A percentile compares a stretch with the other conserved stretches of the same genome.
phyloP scores from a whole-genome alignment of 306 rosid species.

The Carpinus viminea region DNA sequence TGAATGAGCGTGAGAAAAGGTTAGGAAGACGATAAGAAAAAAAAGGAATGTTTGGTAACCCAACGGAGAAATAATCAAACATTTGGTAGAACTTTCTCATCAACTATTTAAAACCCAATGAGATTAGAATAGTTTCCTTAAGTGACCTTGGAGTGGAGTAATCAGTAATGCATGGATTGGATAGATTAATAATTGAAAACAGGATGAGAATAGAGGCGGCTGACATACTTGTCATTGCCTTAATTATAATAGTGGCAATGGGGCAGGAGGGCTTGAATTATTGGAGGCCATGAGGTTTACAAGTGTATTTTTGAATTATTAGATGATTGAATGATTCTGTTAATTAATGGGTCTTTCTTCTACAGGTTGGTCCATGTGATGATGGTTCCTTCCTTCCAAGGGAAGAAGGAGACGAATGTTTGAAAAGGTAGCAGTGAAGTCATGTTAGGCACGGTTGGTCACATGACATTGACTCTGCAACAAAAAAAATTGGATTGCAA shows the following conservation, averaged over 20 bases:
- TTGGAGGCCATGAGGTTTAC: slow-evolving; percentile 35
- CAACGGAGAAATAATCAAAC: slow-evolving; percentile 3
- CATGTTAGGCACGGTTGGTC: slow-evolving; percentile 54
- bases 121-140: neutral
- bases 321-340: slow-evolving; percentile 43
- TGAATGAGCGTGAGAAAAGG: slow-evolving; percentile 27
- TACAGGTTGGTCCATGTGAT: slow-evolving; percentile 84
- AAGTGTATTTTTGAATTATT: slow-evolving; percentile 35
- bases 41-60: slow-evolving; percentile 49
- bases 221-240: slow-evolving; percentile 42
- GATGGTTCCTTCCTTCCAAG: slow-evolving; percentile 43
- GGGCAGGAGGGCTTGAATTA: slow-evolving; percentile 43
- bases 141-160: slow-evolving; percentile 6
- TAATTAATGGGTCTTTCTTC: slow-evolving; percentile 31
- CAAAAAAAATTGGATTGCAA: slow-evolving; percentile 20
- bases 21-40: slow-evolving; percentile 29
- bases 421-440: slow-evolving; percentile 32
- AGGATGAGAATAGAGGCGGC: slow-evolving; percentile 10
- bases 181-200: slow-evolving; percentile 25
- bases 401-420: slow-evolving; percentile 36
- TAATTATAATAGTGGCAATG: slow-evolving; percentile 33
- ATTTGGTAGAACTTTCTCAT: neutral
- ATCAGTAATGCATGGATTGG: slow-evolving; percentile 20
- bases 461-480: slow-evolving; percentile 47
- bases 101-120: neutral